These are phyloP conservation scores for Phlyctochytrium planicorne DNA, from an alignment of 192 early-diverging fungal species.

Conservation along the genomic window DNA sequence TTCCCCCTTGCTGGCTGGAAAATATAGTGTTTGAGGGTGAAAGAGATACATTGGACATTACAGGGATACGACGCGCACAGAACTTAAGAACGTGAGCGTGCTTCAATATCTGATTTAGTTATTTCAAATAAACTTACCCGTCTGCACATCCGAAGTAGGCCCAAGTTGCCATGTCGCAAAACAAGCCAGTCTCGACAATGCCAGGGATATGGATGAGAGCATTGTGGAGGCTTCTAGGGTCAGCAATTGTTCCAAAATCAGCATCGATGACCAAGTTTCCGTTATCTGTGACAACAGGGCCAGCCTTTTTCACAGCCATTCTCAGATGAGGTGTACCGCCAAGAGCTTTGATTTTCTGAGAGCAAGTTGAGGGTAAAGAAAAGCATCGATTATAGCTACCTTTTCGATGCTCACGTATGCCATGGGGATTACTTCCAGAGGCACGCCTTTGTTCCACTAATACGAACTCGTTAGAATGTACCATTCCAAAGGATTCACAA, in stretches of 20 bases:
- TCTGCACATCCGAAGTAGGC: conserved; percentile 86
- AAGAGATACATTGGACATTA: no score
- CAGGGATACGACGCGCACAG: no score
- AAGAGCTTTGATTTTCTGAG: conserved; percentile 35
- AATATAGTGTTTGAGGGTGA: no score
- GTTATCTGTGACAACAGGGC: conserved; percentile 92
- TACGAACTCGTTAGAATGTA: not conserved
- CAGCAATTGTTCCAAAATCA: conserved; percentile 71
- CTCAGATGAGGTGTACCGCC: conserved; percentile 64
- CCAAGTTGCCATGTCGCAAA: conserved; percentile 77
- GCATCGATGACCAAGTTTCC: conserved; percentile 88
- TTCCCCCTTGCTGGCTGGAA: no score
- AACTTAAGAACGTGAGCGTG: not conserved
- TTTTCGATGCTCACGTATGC: conserved; percentile 66
- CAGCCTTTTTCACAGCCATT: conserved; percentile 86
- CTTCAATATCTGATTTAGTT: not conserved
- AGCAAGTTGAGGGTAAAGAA: not conserved
- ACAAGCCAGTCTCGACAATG: conserved; percentile 91
- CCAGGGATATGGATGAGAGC: conserved; percentile 75
- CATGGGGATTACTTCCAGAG: conserved; percentile 86
- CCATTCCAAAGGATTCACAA: not conserved
- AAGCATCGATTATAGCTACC: conserved; percentile 11
- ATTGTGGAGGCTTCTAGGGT: conserved; percentile 54
- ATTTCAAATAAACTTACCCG: conserved; percentile 35
- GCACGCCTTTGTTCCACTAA: conserved; percentile 87